Percentiles rank a stretch among this genome's conserved stretches.
Evolutionary conservation across 2,329 filamentous ascomycete species (phyloP).

Genomic region (Didymellaceae sp.): DNA sequence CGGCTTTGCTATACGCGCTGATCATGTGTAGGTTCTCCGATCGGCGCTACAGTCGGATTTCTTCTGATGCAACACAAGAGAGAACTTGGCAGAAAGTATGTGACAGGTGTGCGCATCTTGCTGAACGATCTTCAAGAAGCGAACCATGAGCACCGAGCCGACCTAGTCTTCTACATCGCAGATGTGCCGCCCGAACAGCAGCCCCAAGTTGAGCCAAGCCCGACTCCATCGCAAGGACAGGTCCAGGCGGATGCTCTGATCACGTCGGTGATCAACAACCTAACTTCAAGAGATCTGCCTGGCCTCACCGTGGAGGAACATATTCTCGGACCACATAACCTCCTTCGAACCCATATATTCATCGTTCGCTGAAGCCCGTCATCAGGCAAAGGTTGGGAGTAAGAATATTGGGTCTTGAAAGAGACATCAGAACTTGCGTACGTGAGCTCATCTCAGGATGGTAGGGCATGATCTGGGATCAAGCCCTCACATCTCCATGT

Average conservation of each 20-base stretch:
- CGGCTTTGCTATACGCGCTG: not conserved
- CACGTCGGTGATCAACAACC: no score
- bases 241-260: not conserved
- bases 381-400: no score
- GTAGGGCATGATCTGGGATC: no score
- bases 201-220: not conserved
- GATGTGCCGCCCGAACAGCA: not conserved
- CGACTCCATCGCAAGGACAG: not conserved
- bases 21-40: slow-evolving; percentile 19
- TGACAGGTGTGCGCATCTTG: slow-evolving; percentile 5
- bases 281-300: not conserved
- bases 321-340: not conserved
- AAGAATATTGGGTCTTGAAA: no score
- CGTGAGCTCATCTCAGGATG: no score
- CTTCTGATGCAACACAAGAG: slow-evolving; percentile 25
- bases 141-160: not conserved
- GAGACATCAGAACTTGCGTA: no score
- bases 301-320: not conserved
- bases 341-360: no score
- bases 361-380: no score
- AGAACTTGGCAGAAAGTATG: slow-evolving; percentile 22
- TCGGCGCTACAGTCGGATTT: slow-evolving; percentile 21
- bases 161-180: slow-evolving; percentile 5
- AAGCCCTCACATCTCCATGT: no score
- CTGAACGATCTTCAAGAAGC: not conserved